These are phyloP conservation scores for Mycena galericulata DNA, from an alignment of 768 basidiomycete species.

Conservation along the genomic window DNA sequence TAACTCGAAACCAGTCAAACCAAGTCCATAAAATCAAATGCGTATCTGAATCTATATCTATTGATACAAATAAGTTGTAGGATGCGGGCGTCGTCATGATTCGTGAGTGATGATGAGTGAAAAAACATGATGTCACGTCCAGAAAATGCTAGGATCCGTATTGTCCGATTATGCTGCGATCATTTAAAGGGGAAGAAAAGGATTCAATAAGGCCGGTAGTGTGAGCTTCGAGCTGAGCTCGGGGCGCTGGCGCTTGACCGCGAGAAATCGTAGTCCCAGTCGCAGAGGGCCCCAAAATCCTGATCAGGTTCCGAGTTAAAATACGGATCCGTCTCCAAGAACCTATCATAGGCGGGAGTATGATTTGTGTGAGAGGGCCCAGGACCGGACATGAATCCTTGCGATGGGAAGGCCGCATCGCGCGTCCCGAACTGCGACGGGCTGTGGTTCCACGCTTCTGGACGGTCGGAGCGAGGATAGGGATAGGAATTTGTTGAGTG, in stretches of 20 bases:
- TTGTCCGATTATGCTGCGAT: too few species aligned
- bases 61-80: neutral
- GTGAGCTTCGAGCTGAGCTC: neutral
- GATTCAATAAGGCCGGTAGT: constrained; percentile 5
- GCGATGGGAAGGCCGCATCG: neutral
- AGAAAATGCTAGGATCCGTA: too few species aligned
- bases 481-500: neutral
- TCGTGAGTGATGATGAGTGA: too few species aligned
- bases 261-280: constrained; percentile 27
- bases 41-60: too few species aligned
- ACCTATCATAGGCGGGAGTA: too few species aligned
- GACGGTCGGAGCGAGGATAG: constrained; percentile 13
- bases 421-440: constrained; percentile 3
- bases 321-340: neutral
- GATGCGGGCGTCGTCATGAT: neutral
- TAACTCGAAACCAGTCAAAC: too few species aligned
- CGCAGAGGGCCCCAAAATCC: constrained; percentile 16
- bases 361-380: too few species aligned
- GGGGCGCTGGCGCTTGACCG: neutral
- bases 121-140: too few species aligned
- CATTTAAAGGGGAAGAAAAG: neutral
- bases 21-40: too few species aligned
- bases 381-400: neutral
- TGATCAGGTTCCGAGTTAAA: neutral
- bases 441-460: neutral